Percentiles rank a stretch among this genome's conserved stretches.
These are phyloP conservation scores for Thelephora ganbajun DNA, from an alignment of 768 basidiomycete genomes.

Conservation along the genomic window DNA sequence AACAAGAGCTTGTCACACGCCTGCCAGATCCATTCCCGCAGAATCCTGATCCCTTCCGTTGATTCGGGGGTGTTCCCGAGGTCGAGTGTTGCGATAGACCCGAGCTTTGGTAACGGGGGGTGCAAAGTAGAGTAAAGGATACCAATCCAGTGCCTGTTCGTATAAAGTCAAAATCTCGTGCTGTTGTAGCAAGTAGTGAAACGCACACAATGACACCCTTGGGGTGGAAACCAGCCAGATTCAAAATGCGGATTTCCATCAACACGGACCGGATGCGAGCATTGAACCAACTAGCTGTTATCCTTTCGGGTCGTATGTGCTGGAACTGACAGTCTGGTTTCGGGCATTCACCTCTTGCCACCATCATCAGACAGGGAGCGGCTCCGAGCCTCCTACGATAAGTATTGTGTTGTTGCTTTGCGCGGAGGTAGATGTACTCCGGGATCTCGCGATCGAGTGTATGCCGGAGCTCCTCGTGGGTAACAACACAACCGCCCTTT, in stretches of 20 bases:
- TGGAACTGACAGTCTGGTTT: constrained; percentile 20
- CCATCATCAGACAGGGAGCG: constrained; percentile 23
- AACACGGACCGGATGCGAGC: constrained; percentile 30
- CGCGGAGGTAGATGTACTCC: constrained; percentile 10
- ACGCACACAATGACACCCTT: not conserved
- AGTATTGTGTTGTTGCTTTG: constrained; percentile 12
- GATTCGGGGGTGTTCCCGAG: constrained; percentile 25
- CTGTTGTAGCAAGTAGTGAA: not conserved
- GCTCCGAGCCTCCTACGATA: constrained; percentile 20
- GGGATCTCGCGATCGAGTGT: constrained; percentile 4
- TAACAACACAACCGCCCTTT: not conserved
- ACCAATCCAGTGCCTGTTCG: constrained; percentile 28
- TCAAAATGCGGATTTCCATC: constrained; percentile 34
- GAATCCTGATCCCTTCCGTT: not conserved
- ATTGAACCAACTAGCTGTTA: constrained; percentile 24
- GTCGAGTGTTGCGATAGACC: constrained; percentile 25
- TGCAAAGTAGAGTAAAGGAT: constrained; percentile 34
- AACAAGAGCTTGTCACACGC: no score
- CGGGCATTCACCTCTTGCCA: constrained; percentile 19
- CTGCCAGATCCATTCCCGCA: no score
- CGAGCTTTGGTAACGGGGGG: constrained; percentile 33
- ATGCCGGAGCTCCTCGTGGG: constrained; percentile 1
- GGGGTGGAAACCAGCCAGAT: not conserved
- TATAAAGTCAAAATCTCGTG: not conserved
- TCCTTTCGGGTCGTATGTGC: constrained; percentile 18